Evolutionary conservation across 352 stramenopile genomes (phyloP).

Genomic region (Phytopythium montanum): DNA sequence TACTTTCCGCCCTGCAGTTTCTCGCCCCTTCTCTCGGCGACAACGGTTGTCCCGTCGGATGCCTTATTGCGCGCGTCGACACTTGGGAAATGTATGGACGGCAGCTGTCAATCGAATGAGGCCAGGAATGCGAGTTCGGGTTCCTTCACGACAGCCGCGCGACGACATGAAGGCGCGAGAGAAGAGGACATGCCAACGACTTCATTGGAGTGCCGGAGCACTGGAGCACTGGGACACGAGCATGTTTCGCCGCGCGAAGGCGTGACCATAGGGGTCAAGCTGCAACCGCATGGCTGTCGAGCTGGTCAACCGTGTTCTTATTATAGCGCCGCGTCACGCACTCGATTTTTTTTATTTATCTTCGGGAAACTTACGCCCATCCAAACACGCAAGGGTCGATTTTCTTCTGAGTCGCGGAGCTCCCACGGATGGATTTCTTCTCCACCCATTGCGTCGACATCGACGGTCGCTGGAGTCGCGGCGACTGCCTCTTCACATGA

Average conservation of each 20-base stretch:
- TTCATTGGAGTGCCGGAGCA: too few species aligned
- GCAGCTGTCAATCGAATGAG: constrained; percentile 5
- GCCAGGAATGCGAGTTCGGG: neutral
- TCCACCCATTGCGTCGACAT: neutral
- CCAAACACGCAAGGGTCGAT: neutral
- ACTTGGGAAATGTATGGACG: neutral
- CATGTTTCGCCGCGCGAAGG: too few species aligned
- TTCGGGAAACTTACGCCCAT: neutral
- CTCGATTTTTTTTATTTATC: neutral
- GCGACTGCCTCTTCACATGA: neutral
- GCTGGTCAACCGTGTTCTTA: neutral
- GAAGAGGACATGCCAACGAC: neutral
- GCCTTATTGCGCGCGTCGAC: neutral
- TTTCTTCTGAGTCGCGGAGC: neutral
- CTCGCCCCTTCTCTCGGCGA: neutral
- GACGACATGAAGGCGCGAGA: neutral
- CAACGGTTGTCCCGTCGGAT: neutral
- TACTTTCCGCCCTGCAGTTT: constrained; percentile 3
- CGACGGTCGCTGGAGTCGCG: neutral
- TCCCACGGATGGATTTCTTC: constrained; percentile 1
- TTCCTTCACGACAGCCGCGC: constrained; percentile 4
- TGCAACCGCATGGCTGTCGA: neutral
- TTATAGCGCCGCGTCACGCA: neutral
- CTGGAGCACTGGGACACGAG: too few species aligned
- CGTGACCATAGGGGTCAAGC: too few species aligned